Conservation (phyloP, 768 basidiomycete species). For the Termitomyces sp. region DNA sequence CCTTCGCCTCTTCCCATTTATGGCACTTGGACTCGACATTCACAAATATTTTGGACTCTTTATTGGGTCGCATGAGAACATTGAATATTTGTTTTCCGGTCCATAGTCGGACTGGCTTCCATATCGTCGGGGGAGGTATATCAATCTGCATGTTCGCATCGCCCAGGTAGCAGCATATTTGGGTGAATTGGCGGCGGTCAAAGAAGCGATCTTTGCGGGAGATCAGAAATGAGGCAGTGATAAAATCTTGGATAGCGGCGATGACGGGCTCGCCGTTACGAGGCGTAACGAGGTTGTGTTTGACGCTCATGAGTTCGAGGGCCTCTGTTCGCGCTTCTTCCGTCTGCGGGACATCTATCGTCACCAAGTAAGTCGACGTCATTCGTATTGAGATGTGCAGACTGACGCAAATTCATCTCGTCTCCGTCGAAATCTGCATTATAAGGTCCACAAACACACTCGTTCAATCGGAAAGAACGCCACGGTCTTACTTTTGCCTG, state of each 20-base stretch:
- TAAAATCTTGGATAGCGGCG: conserved; percentile 99
- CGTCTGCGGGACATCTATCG: conserved; percentile 92
- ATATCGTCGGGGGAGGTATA: conserved; percentile 90
- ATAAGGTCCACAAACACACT: conserved; percentile 99
- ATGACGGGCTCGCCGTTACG: conserved; percentile 99
- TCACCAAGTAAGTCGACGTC: conserved; percentile 6
- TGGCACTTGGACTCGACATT: conserved; percentile 97
- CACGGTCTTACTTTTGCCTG: conserved; percentile 92
- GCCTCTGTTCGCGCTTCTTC: conserved; percentile 98
- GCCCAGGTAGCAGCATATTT: conserved; percentile 92
- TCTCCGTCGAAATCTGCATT: conserved; percentile 99
- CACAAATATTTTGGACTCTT: conserved; percentile 74
- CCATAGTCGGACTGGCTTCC: conserved; percentile 93
- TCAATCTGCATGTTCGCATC: conserved; percentile 93
- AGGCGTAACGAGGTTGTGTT: conserved; percentile 95
- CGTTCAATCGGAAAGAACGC: conserved; percentile 95
- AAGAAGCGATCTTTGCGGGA: conserved; percentile 92
- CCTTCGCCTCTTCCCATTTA: conserved; percentile 76
- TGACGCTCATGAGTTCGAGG: conserved; percentile 94
- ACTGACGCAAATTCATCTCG: conserved; percentile 97
- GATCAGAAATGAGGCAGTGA: conserved; percentile 95
- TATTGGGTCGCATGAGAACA: conserved; percentile 94
- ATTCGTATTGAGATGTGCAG: not conserved
- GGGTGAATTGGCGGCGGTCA: conserved; percentile 91
- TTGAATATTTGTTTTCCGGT: conserved; percentile 99